Evolutionary conservation across 306 rosid genomes (phyloP), one percentile per base, ranked within the genome.

Genomic region (Macrotyloma uniflorum): DNA sequence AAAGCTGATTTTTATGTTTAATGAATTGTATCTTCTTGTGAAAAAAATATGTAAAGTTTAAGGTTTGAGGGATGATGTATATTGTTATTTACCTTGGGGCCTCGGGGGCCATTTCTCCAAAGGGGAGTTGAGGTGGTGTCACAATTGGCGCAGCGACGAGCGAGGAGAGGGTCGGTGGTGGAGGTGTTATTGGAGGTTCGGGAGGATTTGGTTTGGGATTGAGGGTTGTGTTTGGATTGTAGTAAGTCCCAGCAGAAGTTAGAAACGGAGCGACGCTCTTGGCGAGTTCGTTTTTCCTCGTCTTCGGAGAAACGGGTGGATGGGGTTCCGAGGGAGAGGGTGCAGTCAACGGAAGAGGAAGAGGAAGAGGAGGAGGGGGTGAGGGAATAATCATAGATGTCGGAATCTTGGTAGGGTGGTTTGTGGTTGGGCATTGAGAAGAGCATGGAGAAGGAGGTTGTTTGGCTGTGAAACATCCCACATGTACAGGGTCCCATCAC

Each of bases 91-190:
- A 95, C 99, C 98, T 96, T 96, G 0, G 99, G 99, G 81, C 99
- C 99, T 58, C 96, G 82, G 1, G 99, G 99, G 33, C 99, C 99
- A 58, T 96, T 96, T 67, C 99, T 86, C 99, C 99, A 96, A 1
- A 96, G 98, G 1, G 99, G 99, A 4, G 99, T 96, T 4, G 99
- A 96, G 72, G 98, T 96, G 79, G 99, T 93, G 87, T 93, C 97
- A n/a, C 99, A 96, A 85, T 93, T 96, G 5, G 99, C 99, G 35
- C 99, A 96, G 15, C 98, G 97, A 49, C 98, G 99, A 61, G 97
- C 98, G 10, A 89, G 84, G 62, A 93, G 97, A 28, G 99, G 76
- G 30, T 96, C 98, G 35, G 54, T 65, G 76, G 62, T 55, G 3
- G 47, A 42, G 47, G 47, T 42, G 47, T 3, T 42, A 16, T 33